A percentile compares a stretch with the other conserved stretches of the same genome.
These are phyloP conservation scores for Boletus insuetus DNA, from an alignment of 768 basidiomycete species.

Conservation along the genomic window DNA sequence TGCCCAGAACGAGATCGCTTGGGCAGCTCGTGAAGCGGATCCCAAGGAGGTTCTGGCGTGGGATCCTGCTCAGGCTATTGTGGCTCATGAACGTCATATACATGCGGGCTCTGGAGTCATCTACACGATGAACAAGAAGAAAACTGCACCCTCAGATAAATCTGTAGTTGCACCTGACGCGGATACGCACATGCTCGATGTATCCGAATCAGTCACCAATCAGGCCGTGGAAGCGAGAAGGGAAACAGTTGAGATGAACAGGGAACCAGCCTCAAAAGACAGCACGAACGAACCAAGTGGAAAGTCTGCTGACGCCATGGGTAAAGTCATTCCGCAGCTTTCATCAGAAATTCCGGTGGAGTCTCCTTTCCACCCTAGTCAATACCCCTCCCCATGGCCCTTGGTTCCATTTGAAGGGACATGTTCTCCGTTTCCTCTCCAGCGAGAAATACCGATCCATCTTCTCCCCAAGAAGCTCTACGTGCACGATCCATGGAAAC, in stretches of 20 bases:
- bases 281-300: background rate
- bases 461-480: conserved; percentile 41
- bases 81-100: conserved; percentile 6
- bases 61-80: conserved; percentile 16
- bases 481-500: conserved; percentile 43
- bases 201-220: background rate
- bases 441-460: conserved; percentile 31
- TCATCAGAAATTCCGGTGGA: background rate
- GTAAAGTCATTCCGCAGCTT: background rate
- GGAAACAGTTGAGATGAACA: too few species aligned
- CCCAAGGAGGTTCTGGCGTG: conserved; percentile 18
- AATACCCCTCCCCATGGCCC: conserved; percentile 42
- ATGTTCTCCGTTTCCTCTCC: conserved; percentile 22
- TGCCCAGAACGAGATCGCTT: conserved; percentile 17
- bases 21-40: conserved; percentile 19
- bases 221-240: too few species aligned
- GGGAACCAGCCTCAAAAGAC: background rate
- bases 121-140: background rate
- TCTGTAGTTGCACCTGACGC: background rate
- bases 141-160: too few species aligned
- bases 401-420: conserved; percentile 35
- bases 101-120: background rate
- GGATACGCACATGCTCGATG: background rate
- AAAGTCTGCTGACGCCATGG: background rate
- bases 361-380: conserved; percentile 29